Conservation (phyloP, 352 stramenopile species). For the Phytophthora sp. region DNA sequence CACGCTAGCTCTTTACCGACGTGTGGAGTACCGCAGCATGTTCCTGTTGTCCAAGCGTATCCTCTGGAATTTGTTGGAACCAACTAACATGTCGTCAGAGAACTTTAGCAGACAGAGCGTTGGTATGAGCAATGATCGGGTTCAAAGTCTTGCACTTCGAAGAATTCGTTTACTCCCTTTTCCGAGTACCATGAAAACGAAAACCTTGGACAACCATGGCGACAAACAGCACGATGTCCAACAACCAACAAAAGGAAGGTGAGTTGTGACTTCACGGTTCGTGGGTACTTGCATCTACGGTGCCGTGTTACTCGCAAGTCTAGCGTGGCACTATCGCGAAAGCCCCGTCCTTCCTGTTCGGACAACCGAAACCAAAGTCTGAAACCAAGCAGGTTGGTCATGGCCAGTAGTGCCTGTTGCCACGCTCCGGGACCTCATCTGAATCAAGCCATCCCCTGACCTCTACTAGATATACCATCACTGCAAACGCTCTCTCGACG, state of each 20-base stretch:
- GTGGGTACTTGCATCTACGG: neutral
- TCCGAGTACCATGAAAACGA: too few species aligned
- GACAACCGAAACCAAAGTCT: constrained; percentile 22
- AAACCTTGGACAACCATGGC: too few species aligned
- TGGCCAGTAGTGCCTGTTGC: constrained; percentile 2
- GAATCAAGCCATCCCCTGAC: constrained; percentile 26
- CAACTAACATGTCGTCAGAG: neutral
- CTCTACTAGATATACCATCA: constrained; percentile 8
- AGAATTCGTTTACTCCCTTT: too few species aligned
- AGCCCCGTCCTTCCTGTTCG: constrained; percentile 1
- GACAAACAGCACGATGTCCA: neutral
- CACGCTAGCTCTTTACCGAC: constrained; percentile 2
- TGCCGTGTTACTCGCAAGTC: constrained; percentile 11
- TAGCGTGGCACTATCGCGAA: constrained; percentile 12
- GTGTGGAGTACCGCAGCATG: too few species aligned
- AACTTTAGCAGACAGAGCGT: too few species aligned
- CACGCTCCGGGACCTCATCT: constrained; percentile 12
- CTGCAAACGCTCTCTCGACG: constrained; percentile 7
- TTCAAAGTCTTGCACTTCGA: too few species aligned
- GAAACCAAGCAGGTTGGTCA: constrained; percentile 7
- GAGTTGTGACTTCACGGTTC: neutral
- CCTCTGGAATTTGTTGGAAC: neutral
- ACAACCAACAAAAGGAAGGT: neutral
- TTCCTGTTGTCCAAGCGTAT: neutral
- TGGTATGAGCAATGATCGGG: too few species aligned